Base-by-base conservation (phyloP, 495 filamentous ascomycete species). In the Penicillium arizonense region DNA sequence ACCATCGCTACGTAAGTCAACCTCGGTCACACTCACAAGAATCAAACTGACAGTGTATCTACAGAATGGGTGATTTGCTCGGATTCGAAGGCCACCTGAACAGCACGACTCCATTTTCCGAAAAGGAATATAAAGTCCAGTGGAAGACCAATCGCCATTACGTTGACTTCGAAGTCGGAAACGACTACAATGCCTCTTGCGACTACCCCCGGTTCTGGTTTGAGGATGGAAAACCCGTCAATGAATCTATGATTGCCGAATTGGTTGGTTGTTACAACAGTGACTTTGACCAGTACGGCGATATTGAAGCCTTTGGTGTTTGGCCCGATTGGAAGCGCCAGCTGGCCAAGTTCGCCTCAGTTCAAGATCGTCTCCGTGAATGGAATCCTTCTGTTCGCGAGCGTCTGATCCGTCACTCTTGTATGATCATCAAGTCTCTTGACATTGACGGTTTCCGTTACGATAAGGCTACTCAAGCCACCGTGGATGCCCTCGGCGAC, bases 291-390 rank as follows among this genome's bases (percentile, higher is more conserved):
- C 75, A 87, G 62, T 88, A 84, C 48, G 85, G 85, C 52, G 84
- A 87, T 55, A 79, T 80, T 24, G 83, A 84, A 57, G 82, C 85
- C 32, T 87, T 88, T 56, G 85, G 85, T 53, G 81, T 83, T 26
- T 86, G 74, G 55, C 83, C 83, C 0, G 84, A 87, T 58, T 89
- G 82, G 79, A 68, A 86, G 62, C 78, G 78, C 57, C 77, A 89
- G 64, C 69, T 90, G 44, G 78, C 86, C 38, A 89, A 89, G 60
- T 89, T 89, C 63, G 84, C 85, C 32, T 87, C 79, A 39, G 87
- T 89, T 13, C 87, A 90, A 62, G 86, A 90, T 66, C 85, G 87
- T 56, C 76, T 90, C 3, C 82, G 87, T 44, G 86, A 88, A 58
- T 90, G 87, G 87, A 52, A 76, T 8, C 81, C 83, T 2, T 65